Evolutionary conservation across 2,329 filamentous ascomycete species (phyloP).

Genomic region (Ambrosiella xylebori): DNA sequence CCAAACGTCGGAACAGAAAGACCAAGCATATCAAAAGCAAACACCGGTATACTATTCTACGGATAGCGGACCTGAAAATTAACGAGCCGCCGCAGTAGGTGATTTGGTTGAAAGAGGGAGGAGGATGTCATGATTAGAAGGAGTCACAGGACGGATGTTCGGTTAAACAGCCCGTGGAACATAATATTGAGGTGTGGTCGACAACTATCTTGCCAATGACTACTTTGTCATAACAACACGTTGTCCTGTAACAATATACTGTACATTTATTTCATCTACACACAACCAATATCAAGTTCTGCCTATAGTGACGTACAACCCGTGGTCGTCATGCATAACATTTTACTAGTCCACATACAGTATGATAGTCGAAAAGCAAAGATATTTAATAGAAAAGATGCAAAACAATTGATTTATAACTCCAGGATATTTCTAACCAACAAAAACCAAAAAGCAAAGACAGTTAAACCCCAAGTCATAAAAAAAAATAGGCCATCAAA

Average conservation of each 20-base stretch:
- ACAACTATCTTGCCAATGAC: neutral
- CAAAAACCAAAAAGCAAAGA: neutral
- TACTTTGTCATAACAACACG: neutral
- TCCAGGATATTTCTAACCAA: too few relatives aligned
- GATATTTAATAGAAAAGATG: too few relatives aligned
- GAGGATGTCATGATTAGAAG: neutral
- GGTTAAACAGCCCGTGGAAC: neutral
- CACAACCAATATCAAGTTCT: neutral
- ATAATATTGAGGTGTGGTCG: too few relatives aligned
- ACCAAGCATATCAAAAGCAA: slow-evolving; percentile 71
- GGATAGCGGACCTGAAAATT: slow-evolving; percentile 66
- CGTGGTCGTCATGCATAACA: too few relatives aligned
- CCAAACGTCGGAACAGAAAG: slow-evolving; percentile 57
- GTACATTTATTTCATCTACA: slow-evolving; percentile 4
- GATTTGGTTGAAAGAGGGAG: neutral
- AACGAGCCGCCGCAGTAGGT: slow-evolving; percentile 18
- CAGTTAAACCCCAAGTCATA: neutral
- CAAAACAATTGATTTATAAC: too few relatives aligned
- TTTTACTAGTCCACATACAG: neutral
- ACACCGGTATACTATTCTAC: slow-evolving; percentile 72
- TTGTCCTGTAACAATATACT: slow-evolving; percentile 10
- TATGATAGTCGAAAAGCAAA: neutral
- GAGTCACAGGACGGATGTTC: neutral
- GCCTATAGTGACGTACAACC: neutral
- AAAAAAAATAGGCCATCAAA: neutral